Base-by-base conservation (phyloP, 192 early-diverging fungal genomes). In the Dimargaris verticillata region DNA sequence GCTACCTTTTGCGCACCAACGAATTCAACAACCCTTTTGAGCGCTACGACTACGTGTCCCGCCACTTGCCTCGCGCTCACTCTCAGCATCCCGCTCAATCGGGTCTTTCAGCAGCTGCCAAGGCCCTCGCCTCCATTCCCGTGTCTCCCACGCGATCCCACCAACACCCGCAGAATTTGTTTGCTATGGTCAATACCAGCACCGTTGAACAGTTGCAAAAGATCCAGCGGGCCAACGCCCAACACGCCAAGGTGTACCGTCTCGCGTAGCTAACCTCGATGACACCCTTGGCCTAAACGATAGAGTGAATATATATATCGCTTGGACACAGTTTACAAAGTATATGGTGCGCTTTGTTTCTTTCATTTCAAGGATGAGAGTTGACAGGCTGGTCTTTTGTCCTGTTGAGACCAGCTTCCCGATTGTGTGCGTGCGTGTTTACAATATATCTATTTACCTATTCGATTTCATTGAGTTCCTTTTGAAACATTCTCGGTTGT, bases 21-120 rank as follows among this genome's bases (percentile, higher is more conserved):
- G 28, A 13, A 10, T 41, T 58, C 15, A 28, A 15, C 15, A 58
- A 58, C 15, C 55, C 55, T 33, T 58, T 58, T 28, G 10, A 11
- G 0, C 55, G 55, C 55, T 58, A 58, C 29, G 55, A 58, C 17
- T 58, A 58, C 41, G 55, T 58, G 15, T 28, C 55, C 15, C 55
- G 55, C 26, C 28, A 26, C 20, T 25, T 25, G n/a, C 3, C 29
- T 17, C 28, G 15, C 6, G 1, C 55, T 5, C 41, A 22, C 10
- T 58, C 55, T 10, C 55, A 26, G 22, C 38, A 18, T n/a, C 55
- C 55, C 29, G 29, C 41, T 1, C 26, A 14, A 3, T 33, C 55
- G 9, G 17, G 28, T 13, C 55, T 28, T 15, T 6, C 49, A 13
- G 20, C 49, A 13, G 41, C 38, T 42, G n/a, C 55, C 1, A 18